These are phyloP conservation scores for Solanum pennellii DNA, from an alignment of 257 asterid species.

Conservation along the genomic window DNA sequence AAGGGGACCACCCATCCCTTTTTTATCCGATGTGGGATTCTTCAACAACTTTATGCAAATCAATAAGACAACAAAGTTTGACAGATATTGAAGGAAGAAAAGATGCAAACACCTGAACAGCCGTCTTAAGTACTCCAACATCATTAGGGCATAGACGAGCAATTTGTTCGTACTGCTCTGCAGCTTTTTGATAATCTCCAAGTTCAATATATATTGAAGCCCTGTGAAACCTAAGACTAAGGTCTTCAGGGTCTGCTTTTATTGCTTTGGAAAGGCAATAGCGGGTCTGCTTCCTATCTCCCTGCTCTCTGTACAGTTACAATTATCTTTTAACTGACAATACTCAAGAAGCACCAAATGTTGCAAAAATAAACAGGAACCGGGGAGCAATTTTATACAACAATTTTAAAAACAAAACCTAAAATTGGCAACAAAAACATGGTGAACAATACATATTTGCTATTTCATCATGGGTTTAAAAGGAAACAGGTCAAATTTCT, in stretches of 20 bases:
- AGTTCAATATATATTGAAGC: conserved; percentile 61
- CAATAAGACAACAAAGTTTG: not conserved
- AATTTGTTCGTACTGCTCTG: conserved; percentile 66
- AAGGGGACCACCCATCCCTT: not conserved
- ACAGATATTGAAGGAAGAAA: not conserved
- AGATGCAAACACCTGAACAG: conserved; percentile 37
- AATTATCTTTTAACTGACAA: not conserved
- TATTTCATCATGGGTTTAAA: not conserved
- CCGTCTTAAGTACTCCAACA: conserved; percentile 31
- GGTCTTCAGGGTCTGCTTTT: conserved; percentile 69
- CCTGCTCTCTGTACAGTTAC: conserved; percentile 36
- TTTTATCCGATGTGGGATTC: not conserved
- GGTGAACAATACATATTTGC: not conserved
- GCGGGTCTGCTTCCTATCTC: conserved; percentile 54
- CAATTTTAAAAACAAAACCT: not conserved
- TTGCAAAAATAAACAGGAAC: not conserved
- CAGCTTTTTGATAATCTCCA: conserved; percentile 58
- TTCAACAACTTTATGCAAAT: not conserved
- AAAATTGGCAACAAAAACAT: not conserved
- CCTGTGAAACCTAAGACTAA: conserved; percentile 43
- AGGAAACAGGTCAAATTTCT: not conserved
- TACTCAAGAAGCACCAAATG: not conserved
- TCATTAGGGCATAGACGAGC: conserved; percentile 47
- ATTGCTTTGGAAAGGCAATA: conserved; percentile 73
- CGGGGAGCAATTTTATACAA: not conserved